A percentile compares a stretch with the other conserved stretches of the same genome.
Evolutionary conservation across 176 grass and related monocot genomes (phyloP).

Genomic region (Carex cristatella): DNA sequence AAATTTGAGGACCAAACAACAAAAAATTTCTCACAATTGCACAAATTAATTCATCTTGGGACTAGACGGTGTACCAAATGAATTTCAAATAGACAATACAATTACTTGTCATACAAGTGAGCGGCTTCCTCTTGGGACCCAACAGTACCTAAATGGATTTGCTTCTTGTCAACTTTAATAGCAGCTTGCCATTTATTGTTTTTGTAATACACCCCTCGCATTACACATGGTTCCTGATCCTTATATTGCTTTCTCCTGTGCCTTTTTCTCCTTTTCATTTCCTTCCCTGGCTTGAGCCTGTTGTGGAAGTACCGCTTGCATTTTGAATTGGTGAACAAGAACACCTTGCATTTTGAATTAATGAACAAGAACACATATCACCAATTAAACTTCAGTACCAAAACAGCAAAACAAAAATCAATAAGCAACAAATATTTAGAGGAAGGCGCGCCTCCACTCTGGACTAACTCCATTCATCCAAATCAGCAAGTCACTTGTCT

Average conservation of each 20-base stretch:
- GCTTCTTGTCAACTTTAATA: slow-evolving; percentile 99
- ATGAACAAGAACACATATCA: too few species aligned
- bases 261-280: slow-evolving; percentile 83
- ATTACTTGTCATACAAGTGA: slow-evolving; percentile 93
- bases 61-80: neutral
- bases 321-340: too few species aligned
- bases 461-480: too few species aligned
- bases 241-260: slow-evolving; percentile 89
- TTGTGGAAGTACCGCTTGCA: too few species aligned
- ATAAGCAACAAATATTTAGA: too few species aligned
- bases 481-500: too few species aligned
- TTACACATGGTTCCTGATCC: slow-evolving; percentile 83
- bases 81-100: neutral
- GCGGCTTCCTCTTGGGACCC: slow-evolving; percentile 91
- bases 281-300: too few species aligned
- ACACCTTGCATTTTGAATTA: too few species aligned
- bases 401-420: too few species aligned
- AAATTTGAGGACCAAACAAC: neutral
- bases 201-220: slow-evolving; percentile 98
- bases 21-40: neutral
- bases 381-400: too few species aligned
- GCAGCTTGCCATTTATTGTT: slow-evolving; percentile 99
- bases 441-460: too few species aligned
- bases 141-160: slow-evolving; percentile 98
- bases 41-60: neutral